Conservation (phyloP, 2,329 filamentous ascomycete species). For the Drechslerella coelobrocha region DNA sequence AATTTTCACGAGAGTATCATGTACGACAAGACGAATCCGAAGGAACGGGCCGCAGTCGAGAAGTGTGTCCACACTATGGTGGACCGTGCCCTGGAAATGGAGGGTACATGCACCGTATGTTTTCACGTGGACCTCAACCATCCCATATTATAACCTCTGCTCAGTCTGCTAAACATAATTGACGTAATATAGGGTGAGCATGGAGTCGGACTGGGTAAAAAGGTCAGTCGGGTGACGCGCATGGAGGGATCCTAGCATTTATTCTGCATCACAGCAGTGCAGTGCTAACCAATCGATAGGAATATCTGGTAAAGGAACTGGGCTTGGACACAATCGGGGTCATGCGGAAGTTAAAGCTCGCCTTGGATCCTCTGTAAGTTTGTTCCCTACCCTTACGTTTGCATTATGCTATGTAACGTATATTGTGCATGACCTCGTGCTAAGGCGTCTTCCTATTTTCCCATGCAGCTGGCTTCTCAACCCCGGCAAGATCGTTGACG, state of each 20-base stretch:
- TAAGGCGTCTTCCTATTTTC: constrained; percentile 16
- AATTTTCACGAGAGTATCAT: constrained; percentile 96
- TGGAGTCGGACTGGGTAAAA: constrained; percentile 84
- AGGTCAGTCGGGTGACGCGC: constrained; percentile 57
- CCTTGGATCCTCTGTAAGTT: constrained; percentile 71
- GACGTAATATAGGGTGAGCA: constrained; percentile 71
- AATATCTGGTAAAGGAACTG: constrained; percentile 77
- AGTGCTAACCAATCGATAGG: constrained; percentile 55
- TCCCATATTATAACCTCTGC: constrained; percentile 4
- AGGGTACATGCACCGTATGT: constrained; percentile 76
- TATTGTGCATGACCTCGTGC: constrained; percentile 9
- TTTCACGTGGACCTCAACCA: background rate
- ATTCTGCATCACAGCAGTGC: background rate
- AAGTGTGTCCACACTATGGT: constrained; percentile 89
- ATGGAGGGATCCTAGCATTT: background rate
- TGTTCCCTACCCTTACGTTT: background rate
- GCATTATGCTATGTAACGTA: background rate
- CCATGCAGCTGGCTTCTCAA: constrained; percentile 78
- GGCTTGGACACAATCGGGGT: constrained; percentile 79
- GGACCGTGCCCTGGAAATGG: constrained; percentile 87
- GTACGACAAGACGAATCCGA: constrained; percentile 74
- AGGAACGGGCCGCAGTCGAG: constrained; percentile 77
- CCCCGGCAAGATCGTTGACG: constrained; percentile 87
- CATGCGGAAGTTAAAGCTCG: constrained; percentile 83
- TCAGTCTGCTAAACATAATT: constrained; percentile 28